Evolutionary conservation across 176 grass and related monocot genomes (phyloP).

Genomic region (Triticum aestivum): DNA sequence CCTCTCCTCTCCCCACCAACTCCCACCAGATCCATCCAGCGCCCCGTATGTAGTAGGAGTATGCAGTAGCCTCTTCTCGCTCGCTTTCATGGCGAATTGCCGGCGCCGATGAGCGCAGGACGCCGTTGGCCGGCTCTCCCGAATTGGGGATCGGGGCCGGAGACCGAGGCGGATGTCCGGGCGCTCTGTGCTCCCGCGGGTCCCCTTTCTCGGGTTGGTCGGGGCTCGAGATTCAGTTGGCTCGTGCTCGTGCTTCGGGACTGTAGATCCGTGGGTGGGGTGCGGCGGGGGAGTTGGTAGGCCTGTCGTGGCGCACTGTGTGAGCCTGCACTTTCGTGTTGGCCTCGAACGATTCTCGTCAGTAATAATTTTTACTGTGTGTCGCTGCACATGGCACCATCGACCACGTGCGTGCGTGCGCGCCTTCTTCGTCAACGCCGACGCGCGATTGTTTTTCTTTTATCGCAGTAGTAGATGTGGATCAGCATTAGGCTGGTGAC

Average conservation of each 20-base stretch:
- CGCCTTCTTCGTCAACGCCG: not conserved
- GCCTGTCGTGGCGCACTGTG: not conserved
- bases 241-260: not conserved
- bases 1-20: not conserved
- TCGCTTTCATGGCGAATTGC: not conserved
- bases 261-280: not conserved
- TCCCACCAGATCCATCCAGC: not conserved
- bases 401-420: not conserved
- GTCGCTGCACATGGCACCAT: constrained; percentile 7
- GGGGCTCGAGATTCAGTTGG: not conserved
- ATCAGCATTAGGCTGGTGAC: not conserved
- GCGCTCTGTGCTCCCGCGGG: not conserved
- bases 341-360: not conserved
- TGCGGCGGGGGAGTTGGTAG: constrained; percentile 9
- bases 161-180: not conserved
- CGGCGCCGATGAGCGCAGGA: not conserved
- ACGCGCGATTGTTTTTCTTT: not conserved
- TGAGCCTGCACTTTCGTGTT: not conserved
- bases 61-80: not conserved
- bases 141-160: not conserved
- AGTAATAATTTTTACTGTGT: too few species aligned
- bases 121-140: not conserved
- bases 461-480: not conserved
- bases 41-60: too few species aligned
- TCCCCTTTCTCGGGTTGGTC: not conserved